Conservation (phyloP, 1,284 basidiomycete species). For the Fomitiporia mediterranea region DNA sequence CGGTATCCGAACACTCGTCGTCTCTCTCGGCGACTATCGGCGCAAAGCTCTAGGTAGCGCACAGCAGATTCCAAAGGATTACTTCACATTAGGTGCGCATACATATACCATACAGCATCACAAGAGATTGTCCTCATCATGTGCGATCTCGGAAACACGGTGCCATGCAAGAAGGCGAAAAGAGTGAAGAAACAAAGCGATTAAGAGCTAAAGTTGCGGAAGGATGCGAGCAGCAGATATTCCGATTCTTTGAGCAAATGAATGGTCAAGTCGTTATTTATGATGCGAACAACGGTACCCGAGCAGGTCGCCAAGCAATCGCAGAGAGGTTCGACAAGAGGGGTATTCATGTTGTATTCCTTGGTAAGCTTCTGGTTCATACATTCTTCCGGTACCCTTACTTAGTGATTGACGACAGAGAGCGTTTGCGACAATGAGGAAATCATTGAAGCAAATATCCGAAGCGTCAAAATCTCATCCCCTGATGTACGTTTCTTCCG, state of each 20-base stretch:
- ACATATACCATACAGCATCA: not conserved
- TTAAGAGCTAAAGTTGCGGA: constrained; percentile 71
- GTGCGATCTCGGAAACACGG: not conserved
- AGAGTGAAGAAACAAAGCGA: constrained; percentile 73
- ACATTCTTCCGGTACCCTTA: not conserved
- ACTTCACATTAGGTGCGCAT: constrained; percentile 76
- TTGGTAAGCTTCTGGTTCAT: constrained; percentile 54
- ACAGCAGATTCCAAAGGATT: constrained; percentile 84
- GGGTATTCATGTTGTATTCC: constrained; percentile 88
- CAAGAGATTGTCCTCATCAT: not conserved
- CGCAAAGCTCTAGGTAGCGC: constrained; percentile 87
- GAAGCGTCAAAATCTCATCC: constrained; percentile 96
- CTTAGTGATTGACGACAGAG: constrained; percentile 44
- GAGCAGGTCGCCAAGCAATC: constrained; percentile 61
- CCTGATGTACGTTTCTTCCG: constrained; percentile 73
- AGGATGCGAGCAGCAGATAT: constrained; percentile 84
- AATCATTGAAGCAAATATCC: constrained; percentile 91
- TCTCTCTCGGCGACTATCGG: constrained; percentile 93
- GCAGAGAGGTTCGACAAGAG: constrained; percentile 81
- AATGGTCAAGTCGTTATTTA: constrained; percentile 97
- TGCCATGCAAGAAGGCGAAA: constrained; percentile 48
- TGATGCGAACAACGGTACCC: constrained; percentile 96
- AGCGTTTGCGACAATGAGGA: constrained; percentile 85
- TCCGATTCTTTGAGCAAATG: constrained; percentile 76
- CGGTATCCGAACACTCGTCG: constrained; percentile 92